Conservation (phyloP, 2,329 filamentous ascomycete genomes). For the Calonectria pauciramosa region DNA sequence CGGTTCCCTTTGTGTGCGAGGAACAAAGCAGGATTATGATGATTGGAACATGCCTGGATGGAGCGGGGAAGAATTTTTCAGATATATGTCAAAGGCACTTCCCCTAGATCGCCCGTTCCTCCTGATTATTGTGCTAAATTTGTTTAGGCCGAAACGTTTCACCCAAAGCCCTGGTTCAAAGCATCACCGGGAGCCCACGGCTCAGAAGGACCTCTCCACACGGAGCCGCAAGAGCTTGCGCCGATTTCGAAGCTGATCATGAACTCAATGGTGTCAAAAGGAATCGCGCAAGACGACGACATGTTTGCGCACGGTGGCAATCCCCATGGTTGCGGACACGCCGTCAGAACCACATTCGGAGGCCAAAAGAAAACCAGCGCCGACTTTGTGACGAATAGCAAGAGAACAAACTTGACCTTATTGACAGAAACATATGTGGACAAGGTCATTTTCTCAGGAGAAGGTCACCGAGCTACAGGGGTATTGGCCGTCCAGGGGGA, state of each 20-base stretch:
- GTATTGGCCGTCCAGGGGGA: slow-evolving; percentile 57
- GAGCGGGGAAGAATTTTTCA: slow-evolving; percentile 69
- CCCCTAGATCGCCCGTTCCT: not conserved
- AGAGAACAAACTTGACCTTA: slow-evolving; percentile 60
- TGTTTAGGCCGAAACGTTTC: slow-evolving; percentile 67
- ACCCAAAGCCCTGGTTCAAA: slow-evolving; percentile 69
- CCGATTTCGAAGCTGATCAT: slow-evolving; percentile 69
- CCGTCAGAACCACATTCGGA: slow-evolving; percentile 63
- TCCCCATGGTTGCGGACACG: slow-evolving; percentile 69
- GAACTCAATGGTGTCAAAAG: slow-evolving; percentile 67
- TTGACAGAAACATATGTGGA: slow-evolving; percentile 64
- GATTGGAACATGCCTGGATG: slow-evolving; percentile 69
- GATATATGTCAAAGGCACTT: slow-evolving; percentile 66
- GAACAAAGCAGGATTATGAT: slow-evolving; percentile 63
- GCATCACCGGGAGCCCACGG: slow-evolving; percentile 63
- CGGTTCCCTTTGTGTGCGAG: slow-evolving; percentile 63
- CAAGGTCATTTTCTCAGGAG: slow-evolving; percentile 61
- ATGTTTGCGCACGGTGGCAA: slow-evolving; percentile 68
- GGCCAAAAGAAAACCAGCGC: slow-evolving; percentile 67
- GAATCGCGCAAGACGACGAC: slow-evolving; percentile 66
- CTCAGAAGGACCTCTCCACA: slow-evolving; percentile 64
- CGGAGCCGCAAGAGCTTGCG: slow-evolving; percentile 69
- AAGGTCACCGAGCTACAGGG: slow-evolving; percentile 58
- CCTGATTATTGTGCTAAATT: not conserved
- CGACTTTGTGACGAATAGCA: slow-evolving; percentile 61